These are phyloP conservation scores for Fusarium sp. DNA, from an alignment of 2,329 filamentous ascomycete genomes.

Conservation along the genomic window DNA sequence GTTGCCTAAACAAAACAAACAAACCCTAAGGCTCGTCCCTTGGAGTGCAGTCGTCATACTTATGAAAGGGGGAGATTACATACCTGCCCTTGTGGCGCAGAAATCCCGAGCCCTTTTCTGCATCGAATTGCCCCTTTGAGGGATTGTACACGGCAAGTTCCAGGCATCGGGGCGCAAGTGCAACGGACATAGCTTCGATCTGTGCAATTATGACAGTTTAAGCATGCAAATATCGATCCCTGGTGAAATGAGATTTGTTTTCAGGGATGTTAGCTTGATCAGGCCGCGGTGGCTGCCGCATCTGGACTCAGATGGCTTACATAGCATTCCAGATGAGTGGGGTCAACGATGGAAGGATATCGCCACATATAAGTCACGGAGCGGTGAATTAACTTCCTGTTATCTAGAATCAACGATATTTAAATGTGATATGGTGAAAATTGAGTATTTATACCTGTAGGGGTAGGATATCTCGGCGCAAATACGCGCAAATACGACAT, in stretches of 20 bases:
- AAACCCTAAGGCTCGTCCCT: not conserved
- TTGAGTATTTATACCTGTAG: not conserved
- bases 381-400: fast-evolving
- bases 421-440: fast-evolving
- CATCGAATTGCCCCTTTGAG: not conserved
- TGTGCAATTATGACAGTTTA: not conserved
- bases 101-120: not conserved
- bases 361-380: not conserved
- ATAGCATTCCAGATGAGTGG: not conserved
- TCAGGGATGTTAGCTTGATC: not conserved
- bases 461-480: not conserved
- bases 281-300: not conserved
- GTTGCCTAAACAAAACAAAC: not conserved
- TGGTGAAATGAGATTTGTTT: not conserved
- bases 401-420: fast-evolving
- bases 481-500: not conserved
- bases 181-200: not conserved
- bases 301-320: not conserved
- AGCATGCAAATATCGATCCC: not conserved
- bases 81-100: not conserved
- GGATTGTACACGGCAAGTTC: too few species aligned
- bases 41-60: not conserved
- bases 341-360: not conserved
- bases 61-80: not conserved
- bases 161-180: not conserved